Conservation (phyloP, 441 rosid species). For the Jatropha multifida region DNA sequence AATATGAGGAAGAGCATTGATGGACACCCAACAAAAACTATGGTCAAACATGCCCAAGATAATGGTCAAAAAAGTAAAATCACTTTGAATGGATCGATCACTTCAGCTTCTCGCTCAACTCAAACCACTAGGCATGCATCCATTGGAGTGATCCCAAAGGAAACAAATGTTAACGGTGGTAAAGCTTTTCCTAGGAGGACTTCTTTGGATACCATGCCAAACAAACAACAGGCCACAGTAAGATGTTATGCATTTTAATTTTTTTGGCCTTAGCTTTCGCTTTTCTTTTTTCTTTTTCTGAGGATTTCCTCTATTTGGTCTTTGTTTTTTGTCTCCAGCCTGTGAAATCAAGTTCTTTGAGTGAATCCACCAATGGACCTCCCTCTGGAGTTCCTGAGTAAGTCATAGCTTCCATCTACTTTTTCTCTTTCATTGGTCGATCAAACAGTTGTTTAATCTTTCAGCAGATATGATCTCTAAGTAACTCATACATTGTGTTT, state of each 20-base stretch:
- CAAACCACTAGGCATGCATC: constrained; percentile 35
- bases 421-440: background rate
- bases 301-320: background rate
- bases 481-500: background rate
- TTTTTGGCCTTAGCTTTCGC: background rate
- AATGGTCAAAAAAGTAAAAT: constrained; percentile 29
- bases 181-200: constrained; percentile 34
- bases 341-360: constrained; percentile 40
- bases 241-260: constrained; percentile 22
- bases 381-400: constrained; percentile 48
- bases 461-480: background rate
- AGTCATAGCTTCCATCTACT: constrained; percentile 32
- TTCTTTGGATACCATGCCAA: constrained; percentile 36
- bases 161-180: constrained; percentile 28
- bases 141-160: constrained; percentile 35
- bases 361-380: constrained; percentile 35
- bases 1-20: constrained; percentile 56
- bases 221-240: constrained; percentile 43
- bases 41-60: constrained; percentile 39
- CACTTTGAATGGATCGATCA: constrained; percentile 30
- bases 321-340: constrained; percentile 40
- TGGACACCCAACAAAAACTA: constrained; percentile 39
- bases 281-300: background rate
- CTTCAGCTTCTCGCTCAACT: constrained; percentile 27
- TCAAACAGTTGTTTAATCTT: background rate